Evolutionary conservation across 192 early-diverging fungal species (phyloP).

Genomic region (Coemansia sp.): DNA sequence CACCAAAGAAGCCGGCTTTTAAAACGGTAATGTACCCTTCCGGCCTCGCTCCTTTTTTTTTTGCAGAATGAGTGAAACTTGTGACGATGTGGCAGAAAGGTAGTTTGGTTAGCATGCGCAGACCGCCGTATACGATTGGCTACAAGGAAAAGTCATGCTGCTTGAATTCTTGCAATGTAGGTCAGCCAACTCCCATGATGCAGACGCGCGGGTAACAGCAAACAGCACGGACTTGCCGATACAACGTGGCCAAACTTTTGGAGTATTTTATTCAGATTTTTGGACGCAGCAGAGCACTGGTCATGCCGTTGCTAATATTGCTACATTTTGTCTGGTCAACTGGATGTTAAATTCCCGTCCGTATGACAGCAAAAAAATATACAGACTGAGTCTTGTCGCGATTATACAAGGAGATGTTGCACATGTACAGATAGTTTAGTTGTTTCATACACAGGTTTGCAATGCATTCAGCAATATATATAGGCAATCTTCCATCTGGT

Average conservation of each 20-base stretch:
- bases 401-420: no score
- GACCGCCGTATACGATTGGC: not conserved
- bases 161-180: no score
- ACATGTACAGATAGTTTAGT: no score
- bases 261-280: not conserved
- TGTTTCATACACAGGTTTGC: no score
- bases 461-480: no score
- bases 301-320: not conserved
- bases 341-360: no score
- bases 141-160: not conserved
- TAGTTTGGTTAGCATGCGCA: not conserved
- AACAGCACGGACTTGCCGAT: not conserved
- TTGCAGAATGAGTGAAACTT: no score
- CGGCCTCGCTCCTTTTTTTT: no score
- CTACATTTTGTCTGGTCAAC: not conserved
- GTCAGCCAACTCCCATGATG: not conserved
- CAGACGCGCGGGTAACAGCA: not conserved
- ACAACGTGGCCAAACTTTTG: not conserved
- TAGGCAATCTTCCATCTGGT: not conserved
- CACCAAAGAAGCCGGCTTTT: not conserved
- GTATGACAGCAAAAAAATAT: no score
- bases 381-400: no score
- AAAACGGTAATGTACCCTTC: no score
- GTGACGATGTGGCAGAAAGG: not conserved
- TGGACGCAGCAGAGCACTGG: not conserved